Percentiles rank a stretch among this genome's conserved stretches.
phyloP scores from a whole-genome alignment of 495 filamentous ascomycete species.

The Cudoniella acicularis region DNA sequence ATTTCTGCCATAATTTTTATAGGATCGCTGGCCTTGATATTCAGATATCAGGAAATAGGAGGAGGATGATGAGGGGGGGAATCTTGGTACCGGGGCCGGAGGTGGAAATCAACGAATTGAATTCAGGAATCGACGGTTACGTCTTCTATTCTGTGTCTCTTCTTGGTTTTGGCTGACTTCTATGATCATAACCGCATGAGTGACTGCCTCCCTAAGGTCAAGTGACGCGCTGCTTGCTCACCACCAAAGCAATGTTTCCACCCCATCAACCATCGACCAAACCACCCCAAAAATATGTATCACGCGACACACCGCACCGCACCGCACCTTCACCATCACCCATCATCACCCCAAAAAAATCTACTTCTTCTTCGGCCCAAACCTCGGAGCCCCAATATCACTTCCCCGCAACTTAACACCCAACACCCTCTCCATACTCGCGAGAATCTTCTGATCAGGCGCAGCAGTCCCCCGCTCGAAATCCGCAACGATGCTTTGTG shows the following conservation, averaged over 20 bases:
- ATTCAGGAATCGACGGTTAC: conserved; percentile 7
- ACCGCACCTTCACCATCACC: not conserved
- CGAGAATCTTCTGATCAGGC: conserved; percentile 82
- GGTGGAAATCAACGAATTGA: conserved; percentile 4
- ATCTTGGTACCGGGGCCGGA: not conserved
- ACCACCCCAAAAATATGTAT: no score
- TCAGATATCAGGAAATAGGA: no score
- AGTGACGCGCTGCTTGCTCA: no score
- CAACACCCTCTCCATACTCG: conserved; percentile 76
- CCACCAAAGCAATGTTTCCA: no score
- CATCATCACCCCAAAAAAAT: not conserved
- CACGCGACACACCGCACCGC: no score
- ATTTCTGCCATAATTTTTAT: no score
- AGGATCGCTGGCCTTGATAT: no score
- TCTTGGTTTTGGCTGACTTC: conserved; percentile 6
- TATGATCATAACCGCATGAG: conserved; percentile 10
- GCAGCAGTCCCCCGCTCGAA: conserved; percentile 79
- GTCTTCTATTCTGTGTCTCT: conserved; percentile 7
- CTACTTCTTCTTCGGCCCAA: conserved; percentile 48
- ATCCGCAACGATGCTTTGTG: conserved; percentile 70
- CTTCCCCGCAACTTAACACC: conserved; percentile 78
- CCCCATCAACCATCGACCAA: no score
- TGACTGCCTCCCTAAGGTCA: no score
- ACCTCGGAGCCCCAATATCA: conserved; percentile 73
- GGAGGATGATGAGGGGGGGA: no score